Evolutionary conservation across 805 yeast genomes (phyloP).

Genomic region (Komagataella pastoris): DNA sequence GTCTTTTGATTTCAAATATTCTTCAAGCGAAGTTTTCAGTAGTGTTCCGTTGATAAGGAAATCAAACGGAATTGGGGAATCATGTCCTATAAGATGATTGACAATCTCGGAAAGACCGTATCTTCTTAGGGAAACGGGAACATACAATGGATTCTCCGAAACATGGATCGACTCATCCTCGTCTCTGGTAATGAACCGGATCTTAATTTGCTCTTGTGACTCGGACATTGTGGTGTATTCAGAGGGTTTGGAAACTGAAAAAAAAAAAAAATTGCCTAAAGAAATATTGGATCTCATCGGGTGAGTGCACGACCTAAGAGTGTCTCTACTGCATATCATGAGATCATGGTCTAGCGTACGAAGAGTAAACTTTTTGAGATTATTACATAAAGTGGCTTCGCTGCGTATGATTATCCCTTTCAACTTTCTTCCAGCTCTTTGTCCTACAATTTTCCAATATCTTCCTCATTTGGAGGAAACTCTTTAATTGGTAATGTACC

Average conservation of each 20-base stretch:
- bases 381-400: neutral
- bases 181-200: slow-evolving; percentile 79
- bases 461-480: neutral
- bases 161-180: slow-evolving; percentile 61
- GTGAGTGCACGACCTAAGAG: neutral
- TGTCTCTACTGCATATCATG: too few species aligned
- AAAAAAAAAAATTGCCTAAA: neutral
- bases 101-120: slow-evolving; percentile 92
- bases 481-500: neutral
- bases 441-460: neutral
- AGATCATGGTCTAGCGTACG: neutral
- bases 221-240: neutral
- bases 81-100: slow-evolving; percentile 60
- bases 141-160: slow-evolving; percentile 70
- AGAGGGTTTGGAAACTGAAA: neutral
- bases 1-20: slow-evolving; percentile 64
- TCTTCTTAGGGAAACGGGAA: slow-evolving; percentile 76
- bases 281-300: neutral
- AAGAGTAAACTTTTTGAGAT: too few species aligned
- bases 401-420: too few species aligned
- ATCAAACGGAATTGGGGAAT: slow-evolving; percentile 77
- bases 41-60: slow-evolving; percentile 79
- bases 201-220: slow-evolving; percentile 41
- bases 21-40: slow-evolving; percentile 66
- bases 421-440: neutral